Conservation (phyloP, 768 basidiomycete genomes). For the Atractiella rhizophila region DNA sequence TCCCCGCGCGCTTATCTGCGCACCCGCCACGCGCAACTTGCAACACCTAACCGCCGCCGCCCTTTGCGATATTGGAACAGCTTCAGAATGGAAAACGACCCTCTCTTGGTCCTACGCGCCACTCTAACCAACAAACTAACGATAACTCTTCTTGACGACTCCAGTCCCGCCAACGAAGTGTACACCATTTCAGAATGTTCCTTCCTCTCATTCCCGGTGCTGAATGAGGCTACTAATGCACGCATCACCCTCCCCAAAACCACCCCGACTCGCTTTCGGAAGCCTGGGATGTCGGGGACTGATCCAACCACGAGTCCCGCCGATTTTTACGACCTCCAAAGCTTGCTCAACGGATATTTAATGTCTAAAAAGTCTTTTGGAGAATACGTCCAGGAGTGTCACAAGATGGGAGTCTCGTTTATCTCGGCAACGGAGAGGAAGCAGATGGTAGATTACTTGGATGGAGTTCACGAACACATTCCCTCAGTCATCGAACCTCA, state of each 20-base stretch:
- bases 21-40: no score
- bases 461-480: no score
- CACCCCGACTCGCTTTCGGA: constrained; percentile 49
- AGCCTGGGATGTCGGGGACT: constrained; percentile 28
- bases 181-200: constrained; percentile 35
- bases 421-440: constrained; percentile 73
- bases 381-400: constrained; percentile 68
- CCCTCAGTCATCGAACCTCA: no score
- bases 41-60: no score
- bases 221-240: constrained; percentile 7
- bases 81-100: no score
- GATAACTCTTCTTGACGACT: constrained; percentile 50
- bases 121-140: no score
- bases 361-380: constrained; percentile 45
- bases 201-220: constrained; percentile 34
- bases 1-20: no score
- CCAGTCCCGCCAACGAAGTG: constrained; percentile 30
- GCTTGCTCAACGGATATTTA: constrained; percentile 63
- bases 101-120: no score
- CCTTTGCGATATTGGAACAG: no score
- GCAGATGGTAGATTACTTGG: constrained; percentile 60
- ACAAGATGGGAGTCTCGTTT: constrained; percentile 46
- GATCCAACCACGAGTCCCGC: constrained; percentile 23
- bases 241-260: constrained; percentile 38
- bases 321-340: constrained; percentile 57